Percentiles rank a stretch among this genome's conserved stretches.
phyloP scores from a whole-genome alignment of 495 filamentous ascomycete genomes.

The Aspergillus asperescens region DNA sequence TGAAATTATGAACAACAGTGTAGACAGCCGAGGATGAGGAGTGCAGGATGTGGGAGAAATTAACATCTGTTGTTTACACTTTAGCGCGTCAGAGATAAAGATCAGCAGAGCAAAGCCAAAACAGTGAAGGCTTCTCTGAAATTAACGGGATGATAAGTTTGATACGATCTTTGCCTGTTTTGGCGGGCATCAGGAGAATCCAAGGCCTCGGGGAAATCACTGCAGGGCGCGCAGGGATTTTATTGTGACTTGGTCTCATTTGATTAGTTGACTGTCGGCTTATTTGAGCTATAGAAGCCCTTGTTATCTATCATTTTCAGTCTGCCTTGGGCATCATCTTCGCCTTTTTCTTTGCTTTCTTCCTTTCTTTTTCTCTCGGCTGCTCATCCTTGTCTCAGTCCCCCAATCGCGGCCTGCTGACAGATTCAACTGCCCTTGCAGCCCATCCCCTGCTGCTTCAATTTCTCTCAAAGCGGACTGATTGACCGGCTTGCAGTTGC shows the following conservation, averaged over 20 bases:
- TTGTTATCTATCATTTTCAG: too few relatives aligned
- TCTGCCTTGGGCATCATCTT: neutral
- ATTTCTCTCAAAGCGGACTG: slow-evolving; percentile 8
- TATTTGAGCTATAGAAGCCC: too few relatives aligned
- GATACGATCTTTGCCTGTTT: slow-evolving; percentile 1
- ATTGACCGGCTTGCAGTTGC: neutral
- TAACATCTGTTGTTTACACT: neutral
- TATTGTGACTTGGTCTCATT: too few relatives aligned
- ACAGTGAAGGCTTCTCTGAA: neutral
- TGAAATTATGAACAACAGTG: neutral
- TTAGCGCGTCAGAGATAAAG: neutral
- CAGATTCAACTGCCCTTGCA: slow-evolving; percentile 5
- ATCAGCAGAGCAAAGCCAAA: slow-evolving; percentile 2
- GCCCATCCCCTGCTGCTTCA: slow-evolving; percentile 11
- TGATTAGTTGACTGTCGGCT: too few relatives aligned
- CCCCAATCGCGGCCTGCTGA: neutral
- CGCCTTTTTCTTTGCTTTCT: neutral
- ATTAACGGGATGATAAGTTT: too few relatives aligned
- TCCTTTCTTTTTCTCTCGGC: neutral
- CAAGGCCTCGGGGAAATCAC: too few relatives aligned
- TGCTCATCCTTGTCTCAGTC: neutral
- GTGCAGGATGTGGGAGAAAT: too few relatives aligned
- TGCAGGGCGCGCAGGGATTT: too few relatives aligned
- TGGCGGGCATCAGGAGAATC: neutral
- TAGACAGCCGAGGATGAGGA: too few relatives aligned